Conservation (phyloP, 164 flowering plant genomes). For the Berberis thunbergii region DNA sequence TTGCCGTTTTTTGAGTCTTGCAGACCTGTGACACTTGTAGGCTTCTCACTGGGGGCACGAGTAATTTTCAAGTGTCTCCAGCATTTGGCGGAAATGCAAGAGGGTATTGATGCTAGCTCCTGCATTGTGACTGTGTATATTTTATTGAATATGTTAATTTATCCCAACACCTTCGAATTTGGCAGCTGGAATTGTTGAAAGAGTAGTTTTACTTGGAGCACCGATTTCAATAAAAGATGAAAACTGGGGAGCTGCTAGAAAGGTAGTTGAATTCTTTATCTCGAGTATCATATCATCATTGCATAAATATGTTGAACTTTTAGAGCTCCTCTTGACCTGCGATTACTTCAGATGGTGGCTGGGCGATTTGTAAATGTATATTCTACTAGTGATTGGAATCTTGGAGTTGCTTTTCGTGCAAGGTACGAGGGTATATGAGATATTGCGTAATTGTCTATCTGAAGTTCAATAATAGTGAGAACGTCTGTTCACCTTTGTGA, state of each 20-base stretch:
- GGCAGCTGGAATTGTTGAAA: conserved; percentile 75
- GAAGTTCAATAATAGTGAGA: no score
- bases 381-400: conserved; percentile 85
- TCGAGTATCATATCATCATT: background rate
- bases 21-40: conserved; percentile 96
- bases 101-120: conserved; percentile 18
- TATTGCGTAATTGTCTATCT: background rate
- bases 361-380: conserved; percentile 92
- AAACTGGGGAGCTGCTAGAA: conserved; percentile 79
- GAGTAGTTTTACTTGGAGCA: conserved; percentile 96
- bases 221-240: conserved; percentile 73
- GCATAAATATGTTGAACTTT: background rate
- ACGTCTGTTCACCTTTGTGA: no score
- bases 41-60: conserved; percentile 94
- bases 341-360: conserved; percentile 65
- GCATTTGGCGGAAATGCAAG: conserved; percentile 59
- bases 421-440: conserved; percentile 32
- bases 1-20: conserved; percentile 15
- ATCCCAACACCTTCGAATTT: conserved; percentile 1
- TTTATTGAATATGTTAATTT: background rate
- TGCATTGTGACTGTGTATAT: background rate
- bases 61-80: conserved; percentile 89
- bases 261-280: conserved; percentile 29
- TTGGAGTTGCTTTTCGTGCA: conserved; percentile 94
- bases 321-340: background rate